Evolutionary conservation across 768 basidiomycete species (phyloP), one percentile per base, ranked within the genome.

Genomic region (Termitomyces eurrhizus): DNA sequence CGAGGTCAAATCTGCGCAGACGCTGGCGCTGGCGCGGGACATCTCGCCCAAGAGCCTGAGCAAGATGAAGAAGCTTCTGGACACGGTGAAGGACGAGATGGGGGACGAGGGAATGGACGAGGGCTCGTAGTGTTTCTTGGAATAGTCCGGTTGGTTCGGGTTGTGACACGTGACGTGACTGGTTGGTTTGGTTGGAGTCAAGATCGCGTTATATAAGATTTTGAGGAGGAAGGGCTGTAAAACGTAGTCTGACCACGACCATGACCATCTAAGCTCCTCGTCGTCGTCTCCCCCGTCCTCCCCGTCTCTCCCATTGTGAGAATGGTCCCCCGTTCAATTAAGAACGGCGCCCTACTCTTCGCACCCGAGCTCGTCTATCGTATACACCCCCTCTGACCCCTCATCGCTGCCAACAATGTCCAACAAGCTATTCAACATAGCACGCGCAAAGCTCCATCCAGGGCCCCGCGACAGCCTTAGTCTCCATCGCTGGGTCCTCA

Each of bases 11-110:
- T 88, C 93, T 52, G 90, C 92, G 59, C 87, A 90, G 62, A 81
- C 88, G 74, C 89, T 99, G 62, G 92, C 94, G 35, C 81, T 89
- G 42, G 97, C 95, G 65, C 87, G 95, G 63, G 97, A 99, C 71
- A 84, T 98, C 60, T 91, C 96, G 50, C 96, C 97, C 45, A 93
- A 96, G 77, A 90, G 90, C 70, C 75, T 87, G 62, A 84, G 82
- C 57, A 94, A 93, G 81, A 87, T 90, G 68, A 89, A 85, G 78
- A 90, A 86, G 72, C 78, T 92, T 64, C 79, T 89, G 68, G 89
- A 85, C 62, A 90, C 86, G 29, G 80, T 80, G 63, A 83, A 80
- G 73, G 89, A 91, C 65, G 85, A 81, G 42, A 72, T 63, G 26
- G 81, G 75, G 49, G 84, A 84, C 59, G 86, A 87, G 54, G 75